Percentiles rank a stretch among this genome's conserved stretches.
Evolutionary conservation across 2,329 filamentous ascomycete species (phyloP).

Genomic region (Pseudocercospora crystallina): DNA sequence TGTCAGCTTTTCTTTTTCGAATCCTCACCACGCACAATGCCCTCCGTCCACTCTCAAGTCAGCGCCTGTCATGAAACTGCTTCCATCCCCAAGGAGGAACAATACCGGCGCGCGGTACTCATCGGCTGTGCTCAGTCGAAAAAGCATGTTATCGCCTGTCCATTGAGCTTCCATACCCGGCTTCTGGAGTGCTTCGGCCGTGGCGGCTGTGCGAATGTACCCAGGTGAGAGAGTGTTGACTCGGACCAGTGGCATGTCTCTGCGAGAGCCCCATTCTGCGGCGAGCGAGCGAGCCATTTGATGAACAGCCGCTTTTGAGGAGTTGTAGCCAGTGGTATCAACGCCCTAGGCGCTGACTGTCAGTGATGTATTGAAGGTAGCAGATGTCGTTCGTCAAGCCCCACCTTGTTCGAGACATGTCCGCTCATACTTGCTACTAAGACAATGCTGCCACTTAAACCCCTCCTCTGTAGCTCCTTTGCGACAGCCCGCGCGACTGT

Average conservation of each 20-base stretch:
- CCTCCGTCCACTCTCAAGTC: conserved; percentile 72
- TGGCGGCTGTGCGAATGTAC: conserved; percentile 40
- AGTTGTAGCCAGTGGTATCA: conserved; percentile 55
- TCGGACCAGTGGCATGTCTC: too few species aligned
- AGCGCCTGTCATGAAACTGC: conserved; percentile 68
- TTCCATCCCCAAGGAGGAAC: conserved; percentile 66
- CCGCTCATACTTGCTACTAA: conserved; percentile 42
- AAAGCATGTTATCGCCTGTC: conserved; percentile 57
- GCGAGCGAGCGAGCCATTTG: conserved; percentile 55
- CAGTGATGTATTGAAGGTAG: too few species aligned
- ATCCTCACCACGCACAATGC: conserved; percentile 41
- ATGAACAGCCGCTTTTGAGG: conserved; percentile 56
- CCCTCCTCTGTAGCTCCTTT: conserved; percentile 32
- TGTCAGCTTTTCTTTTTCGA: too few species aligned
- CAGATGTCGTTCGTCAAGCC: too few species aligned
- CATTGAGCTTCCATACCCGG: conserved; percentile 54
- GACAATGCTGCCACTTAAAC: conserved; percentile 38
- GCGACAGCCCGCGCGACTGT: conserved; percentile 36
- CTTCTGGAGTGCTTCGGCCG: conserved; percentile 32
- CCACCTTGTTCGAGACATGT: conserved; percentile 30
- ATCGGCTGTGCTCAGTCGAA: conserved; percentile 54
- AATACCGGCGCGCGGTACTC: conserved; percentile 66
- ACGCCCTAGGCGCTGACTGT: too few species aligned
- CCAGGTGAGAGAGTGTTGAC: conserved; percentile 35
- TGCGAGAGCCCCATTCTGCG: conserved; percentile 49